Evolutionary conservation across 148 eudicot species (phyloP).

Genomic region (Heliamphora exappendiculata): DNA sequence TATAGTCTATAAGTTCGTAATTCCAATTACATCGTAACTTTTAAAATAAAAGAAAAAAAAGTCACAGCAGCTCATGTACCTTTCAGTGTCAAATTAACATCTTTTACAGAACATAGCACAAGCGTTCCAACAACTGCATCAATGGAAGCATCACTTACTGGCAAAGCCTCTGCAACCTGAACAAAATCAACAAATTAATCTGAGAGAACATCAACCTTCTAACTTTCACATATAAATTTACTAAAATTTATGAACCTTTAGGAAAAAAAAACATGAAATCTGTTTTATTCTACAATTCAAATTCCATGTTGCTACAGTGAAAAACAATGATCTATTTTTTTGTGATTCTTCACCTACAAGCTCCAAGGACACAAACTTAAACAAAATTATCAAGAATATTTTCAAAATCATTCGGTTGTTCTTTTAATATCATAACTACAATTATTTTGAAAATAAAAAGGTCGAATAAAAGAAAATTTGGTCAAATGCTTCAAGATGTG

Average conservation of each 20-base stretch:
- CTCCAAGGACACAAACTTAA: background rate
- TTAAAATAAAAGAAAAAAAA: no score
- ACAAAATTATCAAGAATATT: background rate
- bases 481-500: background rate
- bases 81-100: slow-evolving; percentile 50
- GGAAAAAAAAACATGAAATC: background rate
- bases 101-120: slow-evolving; percentile 80
- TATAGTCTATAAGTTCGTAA: no score
- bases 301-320: background rate
- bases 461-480: background rate
- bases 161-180: slow-evolving; percentile 86
- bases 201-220: background rate
- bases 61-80: slow-evolving; percentile 26
- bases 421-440: background rate
- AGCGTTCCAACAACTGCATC: slow-evolving; percentile 92
- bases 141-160: slow-evolving; percentile 67
- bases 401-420: background rate
- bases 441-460: background rate
- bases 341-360: background rate
- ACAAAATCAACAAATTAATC: slow-evolving; percentile 9
- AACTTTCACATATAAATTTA: background rate
- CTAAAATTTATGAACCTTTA: background rate
- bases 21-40: no score
- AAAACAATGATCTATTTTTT: background rate
- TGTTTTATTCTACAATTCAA: background rate